Conservation (phyloP, 2,329 filamentous ascomycete genomes). For the Diaporthe sp. region DNA sequence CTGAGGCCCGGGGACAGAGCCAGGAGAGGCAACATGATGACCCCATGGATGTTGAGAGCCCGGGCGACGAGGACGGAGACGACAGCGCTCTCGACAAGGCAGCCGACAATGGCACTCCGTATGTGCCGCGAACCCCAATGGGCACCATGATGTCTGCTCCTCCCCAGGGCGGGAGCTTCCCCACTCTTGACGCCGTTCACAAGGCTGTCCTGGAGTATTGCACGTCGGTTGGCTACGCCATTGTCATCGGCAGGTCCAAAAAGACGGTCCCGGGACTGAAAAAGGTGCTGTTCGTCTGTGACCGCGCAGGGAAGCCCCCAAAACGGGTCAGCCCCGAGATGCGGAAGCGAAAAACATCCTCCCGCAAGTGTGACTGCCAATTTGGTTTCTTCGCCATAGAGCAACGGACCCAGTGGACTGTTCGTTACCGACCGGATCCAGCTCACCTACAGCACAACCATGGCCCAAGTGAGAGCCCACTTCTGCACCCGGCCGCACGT, state of each 20-base stretch:
- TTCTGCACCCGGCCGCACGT: slow-evolving; percentile 73
- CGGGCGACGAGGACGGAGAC: slow-evolving; percentile 58
- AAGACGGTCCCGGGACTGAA: slow-evolving; percentile 75
- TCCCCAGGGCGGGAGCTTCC: slow-evolving; percentile 72
- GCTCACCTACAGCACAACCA: slow-evolving; percentile 72
- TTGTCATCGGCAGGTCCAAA: slow-evolving; percentile 75
- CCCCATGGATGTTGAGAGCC: slow-evolving; percentile 64
- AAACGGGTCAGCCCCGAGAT: slow-evolving; percentile 71
- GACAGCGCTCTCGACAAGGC: slow-evolving; percentile 59
- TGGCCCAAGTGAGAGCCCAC: slow-evolving; percentile 72
- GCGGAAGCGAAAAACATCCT: slow-evolving; percentile 73
- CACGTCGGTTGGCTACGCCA: slow-evolving; percentile 74
- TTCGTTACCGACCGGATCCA: slow-evolving; percentile 70
- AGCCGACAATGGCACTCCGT: slow-evolving; percentile 57
- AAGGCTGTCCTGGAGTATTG: slow-evolving; percentile 73
- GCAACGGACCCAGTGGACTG: slow-evolving; percentile 74
- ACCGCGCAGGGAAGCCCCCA: slow-evolving; percentile 72
- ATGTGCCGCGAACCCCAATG: slow-evolving; percentile 64
- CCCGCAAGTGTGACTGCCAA: slow-evolving; percentile 75
- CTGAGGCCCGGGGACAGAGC: slow-evolving; percentile 42
- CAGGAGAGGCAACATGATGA: slow-evolving; percentile 57
- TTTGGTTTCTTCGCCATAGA: slow-evolving; percentile 79
- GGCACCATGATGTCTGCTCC: slow-evolving; percentile 71
- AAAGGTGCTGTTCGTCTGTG: slow-evolving; percentile 75
- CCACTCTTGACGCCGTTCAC: slow-evolving; percentile 72